phyloP scores from a whole-genome alignment of 2,329 filamentous ascomycete genomes.

The Tolypocladium sp. region DNA sequence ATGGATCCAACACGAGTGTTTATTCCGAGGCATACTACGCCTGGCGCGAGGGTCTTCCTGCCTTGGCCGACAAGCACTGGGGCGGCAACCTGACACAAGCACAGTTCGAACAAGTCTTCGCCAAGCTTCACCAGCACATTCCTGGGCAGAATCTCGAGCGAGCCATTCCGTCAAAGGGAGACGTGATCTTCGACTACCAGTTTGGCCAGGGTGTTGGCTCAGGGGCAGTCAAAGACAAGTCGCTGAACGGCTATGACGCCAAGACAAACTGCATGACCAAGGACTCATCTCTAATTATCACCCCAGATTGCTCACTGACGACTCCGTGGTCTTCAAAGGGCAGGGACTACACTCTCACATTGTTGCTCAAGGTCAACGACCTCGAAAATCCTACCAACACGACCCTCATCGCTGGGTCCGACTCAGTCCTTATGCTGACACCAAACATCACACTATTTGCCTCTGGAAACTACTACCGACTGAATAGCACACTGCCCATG shows the following conservation, averaged over 20 bases:
- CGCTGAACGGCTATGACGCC: conserved; percentile 13
- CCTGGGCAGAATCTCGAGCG: conserved; percentile 12
- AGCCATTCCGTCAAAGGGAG: conserved; percentile 5
- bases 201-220: neutral
- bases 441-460: conserved; percentile 23
- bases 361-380: conserved; percentile 16
- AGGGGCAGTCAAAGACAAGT: conserved; percentile 1
- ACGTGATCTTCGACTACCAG: conserved; percentile 6
- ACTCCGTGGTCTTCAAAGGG: conserved; percentile 44
- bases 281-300: conserved; percentile 18
- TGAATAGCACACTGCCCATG: conserved; percentile 24
- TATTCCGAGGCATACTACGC: conserved; percentile 14
- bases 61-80: conserved; percentile 15
- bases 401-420: conserved; percentile 29
- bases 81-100: conserved; percentile 9
- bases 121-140: conserved; percentile 4
- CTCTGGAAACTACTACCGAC: conserved; percentile 24
- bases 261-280: conserved; percentile 23
- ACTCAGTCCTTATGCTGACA: conserved; percentile 32
- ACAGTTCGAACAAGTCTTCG: neutral
- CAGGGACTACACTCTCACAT: conserved; percentile 43
- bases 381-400: conserved; percentile 22
- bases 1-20: conserved; percentile 12
- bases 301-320: conserved; percentile 26
- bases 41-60: conserved; percentile 13